Evolutionary conservation across 2,329 filamentous ascomycete species (phyloP).

Genomic region (Nannizziopsis barbatae): DNA sequence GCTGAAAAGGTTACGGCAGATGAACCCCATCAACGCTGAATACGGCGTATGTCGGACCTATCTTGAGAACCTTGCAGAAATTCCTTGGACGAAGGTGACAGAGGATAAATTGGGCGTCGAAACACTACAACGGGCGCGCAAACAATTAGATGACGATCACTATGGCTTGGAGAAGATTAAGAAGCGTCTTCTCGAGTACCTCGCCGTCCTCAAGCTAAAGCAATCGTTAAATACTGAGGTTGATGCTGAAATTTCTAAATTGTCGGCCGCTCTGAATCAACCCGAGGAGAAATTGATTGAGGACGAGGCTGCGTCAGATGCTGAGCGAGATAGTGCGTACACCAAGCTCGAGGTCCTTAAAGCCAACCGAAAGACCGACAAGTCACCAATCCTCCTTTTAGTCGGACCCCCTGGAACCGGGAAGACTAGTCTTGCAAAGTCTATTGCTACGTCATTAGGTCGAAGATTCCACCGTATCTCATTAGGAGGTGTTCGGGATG

Average conservation of each 20-base stretch:
- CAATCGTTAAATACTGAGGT: conserved; percentile 77
- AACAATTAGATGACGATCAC: conserved; percentile 90
- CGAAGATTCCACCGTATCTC: conserved; percentile 97
- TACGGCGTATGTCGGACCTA: conserved; percentile 91
- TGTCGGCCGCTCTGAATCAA: conserved; percentile 39
- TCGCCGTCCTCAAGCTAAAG: conserved; percentile 92
- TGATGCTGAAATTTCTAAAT: conserved; percentile 58
- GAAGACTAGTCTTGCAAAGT: conserved; percentile 91
- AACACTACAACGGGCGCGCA: conserved; percentile 66
- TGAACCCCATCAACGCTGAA: conserved; percentile 91
- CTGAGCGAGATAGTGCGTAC: conserved; percentile 37
- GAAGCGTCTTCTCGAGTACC: conserved; percentile 86
- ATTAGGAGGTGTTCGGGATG: conserved; percentile 85
- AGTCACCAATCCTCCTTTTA: conserved; percentile 87
- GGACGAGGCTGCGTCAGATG: conserved; percentile 43
- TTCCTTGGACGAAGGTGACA: conserved; percentile 78
- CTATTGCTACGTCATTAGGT: conserved; percentile 79
- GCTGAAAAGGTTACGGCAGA: conserved; percentile 77
- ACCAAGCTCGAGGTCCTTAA: conserved; percentile 65
- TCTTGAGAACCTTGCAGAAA: conserved; percentile 83
- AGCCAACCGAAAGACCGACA: conserved; percentile 78
- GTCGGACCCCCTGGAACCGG: conserved; percentile 89
- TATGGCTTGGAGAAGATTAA: conserved; percentile 96
- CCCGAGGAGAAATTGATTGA: conserved; percentile 45
- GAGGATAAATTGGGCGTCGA: conserved; percentile 75